Evolutionary conservation across 75 land plant genomes (phyloP).

Genomic region (Cunninghamia lanceolata): DNA sequence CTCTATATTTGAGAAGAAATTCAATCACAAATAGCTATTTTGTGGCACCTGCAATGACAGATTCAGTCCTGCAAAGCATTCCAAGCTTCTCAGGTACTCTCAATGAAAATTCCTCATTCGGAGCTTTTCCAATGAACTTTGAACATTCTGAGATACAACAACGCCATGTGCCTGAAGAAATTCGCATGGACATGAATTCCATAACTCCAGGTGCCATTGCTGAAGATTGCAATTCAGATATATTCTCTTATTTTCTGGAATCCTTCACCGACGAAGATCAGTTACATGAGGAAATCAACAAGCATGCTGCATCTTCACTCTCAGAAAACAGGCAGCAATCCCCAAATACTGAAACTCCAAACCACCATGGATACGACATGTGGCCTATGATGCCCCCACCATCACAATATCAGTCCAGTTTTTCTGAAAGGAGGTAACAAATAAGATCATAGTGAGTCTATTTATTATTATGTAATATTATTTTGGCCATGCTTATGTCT

Average conservation of each 20-base stretch:
- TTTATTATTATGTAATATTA: neutral
- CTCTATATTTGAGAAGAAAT: slow-evolving; percentile 6
- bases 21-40: slow-evolving; percentile 2
- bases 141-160: neutral
- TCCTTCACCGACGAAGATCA: slow-evolving; percentile 3
- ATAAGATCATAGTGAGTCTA: neutral
- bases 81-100: neutral
- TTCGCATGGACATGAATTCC: neutral
- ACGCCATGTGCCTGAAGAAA: neutral
- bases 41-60: neutral
- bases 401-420: neutral
- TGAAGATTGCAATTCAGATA: slow-evolving; percentile 5
- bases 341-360: neutral
- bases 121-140: neutral
- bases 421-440: neutral
- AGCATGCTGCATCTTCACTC: neutral
- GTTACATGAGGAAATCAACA: neutral
- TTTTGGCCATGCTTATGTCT: too few species aligned
- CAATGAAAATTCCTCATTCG: neutral
- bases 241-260: slow-evolving; percentile 7
- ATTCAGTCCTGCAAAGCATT: neutral
- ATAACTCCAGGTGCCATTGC: neutral
- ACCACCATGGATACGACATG: neutral
- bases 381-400: neutral
- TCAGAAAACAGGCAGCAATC: neutral